Conservation (phyloP, 176 grass and related monocot genomes). For the Guadua angustifolia region DNA sequence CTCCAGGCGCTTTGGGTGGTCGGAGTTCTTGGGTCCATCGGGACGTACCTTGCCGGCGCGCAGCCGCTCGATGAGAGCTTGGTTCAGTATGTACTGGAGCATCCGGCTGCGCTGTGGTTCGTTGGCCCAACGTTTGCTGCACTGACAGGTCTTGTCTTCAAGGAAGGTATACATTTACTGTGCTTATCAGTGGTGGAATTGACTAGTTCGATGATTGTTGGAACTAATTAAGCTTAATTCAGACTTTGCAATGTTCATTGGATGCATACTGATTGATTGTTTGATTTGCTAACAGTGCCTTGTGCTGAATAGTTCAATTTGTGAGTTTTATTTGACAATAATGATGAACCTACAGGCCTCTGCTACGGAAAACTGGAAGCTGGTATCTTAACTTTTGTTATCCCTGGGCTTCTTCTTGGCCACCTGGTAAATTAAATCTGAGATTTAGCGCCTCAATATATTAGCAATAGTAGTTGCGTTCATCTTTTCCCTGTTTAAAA, state of each 20-base stretch:
- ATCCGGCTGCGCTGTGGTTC: slow-evolving; percentile 66
- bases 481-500: neutral
- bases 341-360: slow-evolving; percentile 51
- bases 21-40: slow-evolving; percentile 65
- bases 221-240: neutral
- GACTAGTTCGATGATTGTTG: neutral
- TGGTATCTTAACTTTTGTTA: slow-evolving; percentile 85
- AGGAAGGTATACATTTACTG: slow-evolving; percentile 63
- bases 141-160: slow-evolving; percentile 89
- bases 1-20: slow-evolving; percentile 74
- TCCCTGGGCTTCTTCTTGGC: slow-evolving; percentile 86
- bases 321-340: neutral
- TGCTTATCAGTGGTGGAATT: neutral
- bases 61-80: slow-evolving; percentile 63
- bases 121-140: slow-evolving; percentile 80
- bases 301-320: neutral
- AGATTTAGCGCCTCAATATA: neutral
- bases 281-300: neutral
- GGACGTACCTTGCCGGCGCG: slow-evolving; percentile 56
- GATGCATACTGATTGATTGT: neutral
- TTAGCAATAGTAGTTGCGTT: neutral
- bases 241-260: neutral
- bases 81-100: slow-evolving; percentile 62
- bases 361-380: slow-evolving; percentile 90
- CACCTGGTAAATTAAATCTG: slow-evolving; percentile 63